These are phyloP conservation scores for Chlorella sp. DNA, from an alignment of 139 green algal species.

Conservation along the genomic window DNA sequence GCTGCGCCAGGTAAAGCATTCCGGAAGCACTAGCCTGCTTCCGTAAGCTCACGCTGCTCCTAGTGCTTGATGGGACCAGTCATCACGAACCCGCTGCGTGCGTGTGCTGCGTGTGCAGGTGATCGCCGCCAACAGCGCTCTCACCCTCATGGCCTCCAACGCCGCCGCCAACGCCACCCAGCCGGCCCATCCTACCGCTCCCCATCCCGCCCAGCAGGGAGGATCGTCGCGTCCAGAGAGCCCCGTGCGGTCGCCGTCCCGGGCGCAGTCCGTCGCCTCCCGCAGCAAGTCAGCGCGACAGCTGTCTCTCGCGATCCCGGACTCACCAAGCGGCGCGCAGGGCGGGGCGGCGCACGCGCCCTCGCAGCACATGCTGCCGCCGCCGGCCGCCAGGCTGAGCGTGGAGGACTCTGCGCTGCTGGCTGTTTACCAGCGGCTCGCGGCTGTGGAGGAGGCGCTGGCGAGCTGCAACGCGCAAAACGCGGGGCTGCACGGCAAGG, in stretches of 20 bases:
- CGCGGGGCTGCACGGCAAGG: neutral
- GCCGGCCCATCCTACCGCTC: neutral
- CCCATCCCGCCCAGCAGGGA: too few species aligned
- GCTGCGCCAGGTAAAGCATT: neutral
- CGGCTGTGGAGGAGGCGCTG: conserved; percentile 7
- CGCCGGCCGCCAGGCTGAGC: neutral
- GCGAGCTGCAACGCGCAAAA: neutral
- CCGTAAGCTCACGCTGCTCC: too few species aligned
- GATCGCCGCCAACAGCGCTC: neutral
- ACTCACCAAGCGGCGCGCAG: too few species aligned
- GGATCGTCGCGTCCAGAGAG: neutral
- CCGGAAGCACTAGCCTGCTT: neutral
- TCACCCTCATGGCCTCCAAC: neutral
- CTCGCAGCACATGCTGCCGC: too few species aligned
- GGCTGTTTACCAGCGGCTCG: conserved; percentile 10
- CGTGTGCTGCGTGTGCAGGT: too few species aligned
- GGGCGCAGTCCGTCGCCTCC: too few species aligned
- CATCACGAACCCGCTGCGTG: too few species aligned
- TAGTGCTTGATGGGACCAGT: too few species aligned
- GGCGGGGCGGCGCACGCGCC: too few species aligned
- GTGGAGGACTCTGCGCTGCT: neutral
- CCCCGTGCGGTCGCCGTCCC: neutral
- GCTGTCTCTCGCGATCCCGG: too few species aligned
- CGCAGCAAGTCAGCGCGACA: too few species aligned
- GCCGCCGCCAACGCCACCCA: neutral